These are phyloP conservation scores for Camellia japonica DNA, from an alignment of 148 eudicot genomes.

Conservation along the genomic window DNA sequence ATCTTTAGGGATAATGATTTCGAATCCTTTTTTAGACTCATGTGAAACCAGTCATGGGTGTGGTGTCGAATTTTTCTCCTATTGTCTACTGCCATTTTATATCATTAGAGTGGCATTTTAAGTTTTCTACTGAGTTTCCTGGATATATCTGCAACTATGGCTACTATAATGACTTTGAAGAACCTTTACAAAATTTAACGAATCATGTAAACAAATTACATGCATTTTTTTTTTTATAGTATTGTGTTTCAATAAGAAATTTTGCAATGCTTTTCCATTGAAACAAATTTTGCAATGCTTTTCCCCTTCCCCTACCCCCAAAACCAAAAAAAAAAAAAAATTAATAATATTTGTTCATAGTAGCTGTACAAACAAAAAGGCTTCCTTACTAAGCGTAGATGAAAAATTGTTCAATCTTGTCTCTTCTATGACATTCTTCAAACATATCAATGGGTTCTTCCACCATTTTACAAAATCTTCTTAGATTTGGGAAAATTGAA, in stretches of 20 bases:
- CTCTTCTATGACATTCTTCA: background rate
- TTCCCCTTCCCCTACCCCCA: too few relatives aligned
- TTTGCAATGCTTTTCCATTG: too few relatives aligned
- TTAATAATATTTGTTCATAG: background rate
- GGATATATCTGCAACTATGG: background rate
- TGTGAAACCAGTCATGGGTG: slow-evolving; percentile 1
- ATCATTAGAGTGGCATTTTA: background rate
- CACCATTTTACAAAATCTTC: background rate
- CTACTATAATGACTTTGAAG: background rate
- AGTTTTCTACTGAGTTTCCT: slow-evolving; percentile 4
- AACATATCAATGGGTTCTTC: background rate
- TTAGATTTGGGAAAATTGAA: background rate
- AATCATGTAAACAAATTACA: background rate
- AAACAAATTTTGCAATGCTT: too few relatives aligned
- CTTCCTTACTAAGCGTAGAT: background rate
- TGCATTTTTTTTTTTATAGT: background rate
- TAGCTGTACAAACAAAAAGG: background rate
- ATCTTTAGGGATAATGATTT: background rate
- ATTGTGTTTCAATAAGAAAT: background rate
- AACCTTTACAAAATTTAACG: too few relatives aligned
- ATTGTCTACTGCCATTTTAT: background rate
- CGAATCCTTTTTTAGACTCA: background rate
- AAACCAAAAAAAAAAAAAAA: too few relatives aligned
- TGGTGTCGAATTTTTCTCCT: background rate
- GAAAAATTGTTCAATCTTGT: background rate